Conservation (phyloP, 73 alveolate genomes). For the Breviolum minutum region DNA sequence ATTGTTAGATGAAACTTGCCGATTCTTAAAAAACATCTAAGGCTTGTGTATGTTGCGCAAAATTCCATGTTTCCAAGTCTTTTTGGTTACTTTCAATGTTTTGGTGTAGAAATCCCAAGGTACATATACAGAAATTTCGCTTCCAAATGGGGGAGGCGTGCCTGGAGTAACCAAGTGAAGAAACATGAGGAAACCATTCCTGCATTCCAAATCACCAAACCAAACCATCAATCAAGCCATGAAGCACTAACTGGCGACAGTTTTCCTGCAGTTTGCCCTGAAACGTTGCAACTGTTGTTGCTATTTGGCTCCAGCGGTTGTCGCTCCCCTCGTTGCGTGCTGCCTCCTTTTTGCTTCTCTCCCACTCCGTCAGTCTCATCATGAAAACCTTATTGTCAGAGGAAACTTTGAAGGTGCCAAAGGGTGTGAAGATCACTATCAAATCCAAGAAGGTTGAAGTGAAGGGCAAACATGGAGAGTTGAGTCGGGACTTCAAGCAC, state of each 20-base stretch:
- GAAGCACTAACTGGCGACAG: background rate
- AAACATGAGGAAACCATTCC: too few relatives aligned
- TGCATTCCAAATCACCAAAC: too few relatives aligned
- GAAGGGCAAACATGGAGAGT: constrained; percentile 86
- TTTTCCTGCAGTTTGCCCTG: background rate
- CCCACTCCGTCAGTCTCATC: background rate
- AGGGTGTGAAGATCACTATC: background rate
- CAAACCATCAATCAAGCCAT: too few relatives aligned
- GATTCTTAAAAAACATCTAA: too few relatives aligned
- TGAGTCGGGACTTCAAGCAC: constrained; percentile 91
- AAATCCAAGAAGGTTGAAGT: constrained; percentile 92
- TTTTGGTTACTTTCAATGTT: too few relatives aligned
- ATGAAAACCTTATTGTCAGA: constrained; percentile 12
- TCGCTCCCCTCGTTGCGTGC: background rate
- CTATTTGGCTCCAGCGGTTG: background rate
- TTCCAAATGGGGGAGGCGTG: too few relatives aligned
- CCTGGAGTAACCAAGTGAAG: too few relatives aligned
- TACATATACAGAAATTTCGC: too few relatives aligned
- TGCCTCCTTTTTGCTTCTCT: background rate
- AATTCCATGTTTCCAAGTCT: too few relatives aligned
- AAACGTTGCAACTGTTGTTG: background rate
- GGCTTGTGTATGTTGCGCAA: too few relatives aligned
- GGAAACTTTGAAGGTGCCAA: constrained; percentile 80
- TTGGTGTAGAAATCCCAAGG: too few relatives aligned
- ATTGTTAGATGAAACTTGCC: too few relatives aligned